These are phyloP conservation scores for Scedosporium minutisporum DNA, from an alignment of 2,329 filamentous ascomycete genomes.

Conservation along the genomic window DNA sequence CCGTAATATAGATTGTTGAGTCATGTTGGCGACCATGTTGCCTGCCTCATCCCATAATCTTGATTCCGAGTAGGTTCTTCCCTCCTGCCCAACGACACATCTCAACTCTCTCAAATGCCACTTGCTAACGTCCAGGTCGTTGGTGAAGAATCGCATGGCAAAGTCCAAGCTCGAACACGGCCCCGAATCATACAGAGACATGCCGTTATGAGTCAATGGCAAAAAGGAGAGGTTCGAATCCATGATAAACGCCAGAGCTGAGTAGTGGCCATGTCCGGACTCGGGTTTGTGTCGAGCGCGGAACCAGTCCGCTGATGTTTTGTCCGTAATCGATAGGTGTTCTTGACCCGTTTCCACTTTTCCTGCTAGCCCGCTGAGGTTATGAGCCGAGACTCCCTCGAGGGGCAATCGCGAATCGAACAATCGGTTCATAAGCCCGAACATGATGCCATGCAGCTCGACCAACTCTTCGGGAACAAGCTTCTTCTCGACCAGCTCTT, in stretches of 20 bases:
- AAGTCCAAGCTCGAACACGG: constrained; percentile 35
- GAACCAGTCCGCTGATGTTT: constrained; percentile 27
- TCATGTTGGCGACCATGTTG: constrained; percentile 32
- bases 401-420: constrained; percentile 24
- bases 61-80: constrained; percentile 29
- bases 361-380: constrained; percentile 22
- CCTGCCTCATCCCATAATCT: constrained; percentile 30
- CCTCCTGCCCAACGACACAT: constrained; percentile 23
- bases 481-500: constrained; percentile 14
- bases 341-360: constrained; percentile 26
- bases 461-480: constrained; percentile 13
- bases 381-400: constrained; percentile 28
- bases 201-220: constrained; percentile 26
- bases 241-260: constrained; percentile 26
- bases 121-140: constrained; percentile 21
- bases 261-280: constrained; percentile 20
- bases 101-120: constrained; percentile 31
- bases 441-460: constrained; percentile 15
- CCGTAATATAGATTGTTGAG: constrained; percentile 27
- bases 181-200: constrained; percentile 27
- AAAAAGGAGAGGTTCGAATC: constrained; percentile 30
- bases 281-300: constrained; percentile 15
- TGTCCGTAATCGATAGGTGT: constrained; percentile 19
- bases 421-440: constrained; percentile 17
- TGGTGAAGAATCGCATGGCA: constrained; percentile 27